phyloP scores from a whole-genome alignment of 1,284 basidiomycete genomes.

The Puccinia brachypodii region DNA sequence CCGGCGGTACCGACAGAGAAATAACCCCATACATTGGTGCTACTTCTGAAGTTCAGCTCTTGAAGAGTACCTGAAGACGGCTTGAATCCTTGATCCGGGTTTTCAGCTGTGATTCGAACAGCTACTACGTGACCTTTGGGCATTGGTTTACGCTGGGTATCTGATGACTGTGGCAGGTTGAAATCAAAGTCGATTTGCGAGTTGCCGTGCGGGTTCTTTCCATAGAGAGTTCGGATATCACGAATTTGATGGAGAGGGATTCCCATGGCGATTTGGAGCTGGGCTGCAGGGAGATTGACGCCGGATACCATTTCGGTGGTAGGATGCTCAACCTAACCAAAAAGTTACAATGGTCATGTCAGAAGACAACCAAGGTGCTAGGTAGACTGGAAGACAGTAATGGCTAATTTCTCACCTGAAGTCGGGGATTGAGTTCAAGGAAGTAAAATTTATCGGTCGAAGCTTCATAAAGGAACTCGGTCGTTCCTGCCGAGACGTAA shows the following conservation, averaged over 20 bases:
- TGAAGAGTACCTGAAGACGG: constrained; percentile 94
- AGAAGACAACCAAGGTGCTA: background rate
- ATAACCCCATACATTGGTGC: constrained; percentile 98
- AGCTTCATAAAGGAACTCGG: constrained; percentile 87
- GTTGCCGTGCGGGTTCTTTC: constrained; percentile 78
- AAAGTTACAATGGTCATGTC: background rate
- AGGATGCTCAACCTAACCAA: constrained; percentile 60
- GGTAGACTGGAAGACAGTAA: background rate
- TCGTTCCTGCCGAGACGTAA: constrained; percentile 95
- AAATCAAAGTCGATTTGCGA: constrained; percentile 98
- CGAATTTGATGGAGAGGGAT: constrained; percentile 92
- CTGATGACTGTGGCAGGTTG: constrained; percentile 77
- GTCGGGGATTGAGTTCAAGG: constrained; percentile 97
- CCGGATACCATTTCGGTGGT: constrained; percentile 99
- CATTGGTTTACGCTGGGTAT: constrained; percentile 88
- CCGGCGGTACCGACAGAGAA: constrained; percentile 95
- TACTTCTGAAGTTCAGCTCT: constrained; percentile 99
- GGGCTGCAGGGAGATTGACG: constrained; percentile 95
- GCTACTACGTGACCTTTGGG: constrained; percentile 99
- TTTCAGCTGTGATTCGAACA: constrained; percentile 98
- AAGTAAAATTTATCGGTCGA: constrained; percentile 93
- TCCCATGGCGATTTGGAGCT: constrained; percentile 98
- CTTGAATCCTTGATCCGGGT: constrained; percentile 99
- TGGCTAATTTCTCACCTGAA: constrained; percentile 86
- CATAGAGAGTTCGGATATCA: constrained; percentile 94